Conservation (phyloP, 1,284 basidiomycete genomes). For the Kwoniella shivajii region DNA sequence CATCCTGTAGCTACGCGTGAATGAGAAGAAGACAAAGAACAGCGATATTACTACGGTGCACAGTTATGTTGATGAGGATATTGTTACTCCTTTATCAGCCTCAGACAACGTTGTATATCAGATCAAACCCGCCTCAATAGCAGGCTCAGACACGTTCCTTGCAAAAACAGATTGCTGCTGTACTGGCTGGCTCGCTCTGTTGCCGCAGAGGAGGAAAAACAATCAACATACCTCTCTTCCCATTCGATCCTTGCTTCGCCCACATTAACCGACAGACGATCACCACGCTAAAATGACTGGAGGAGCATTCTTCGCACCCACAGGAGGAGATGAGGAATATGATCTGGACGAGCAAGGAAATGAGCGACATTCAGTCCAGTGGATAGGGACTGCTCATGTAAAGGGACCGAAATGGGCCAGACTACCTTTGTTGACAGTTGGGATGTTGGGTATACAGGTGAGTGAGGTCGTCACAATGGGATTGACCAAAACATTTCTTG, state of each 20-base stretch:
- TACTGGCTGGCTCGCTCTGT: too few species aligned
- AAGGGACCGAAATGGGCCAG: slow-evolving; percentile 65
- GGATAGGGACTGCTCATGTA: slow-evolving; percentile 62
- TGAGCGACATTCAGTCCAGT: slow-evolving; percentile 54
- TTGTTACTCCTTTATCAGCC: too few species aligned
- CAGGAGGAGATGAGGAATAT: slow-evolving; percentile 32
- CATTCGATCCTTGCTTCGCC: too few species aligned
- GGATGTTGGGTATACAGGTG: slow-evolving; percentile 77
- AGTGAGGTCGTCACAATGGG: slow-evolving; percentile 1
- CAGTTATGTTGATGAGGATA: too few species aligned
- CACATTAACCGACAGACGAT: not conserved
- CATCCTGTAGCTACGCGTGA: not conserved
- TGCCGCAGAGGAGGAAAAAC: too few species aligned
- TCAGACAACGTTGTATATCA: too few species aligned
- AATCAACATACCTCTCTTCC: not conserved
- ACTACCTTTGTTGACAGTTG: slow-evolving; percentile 72
- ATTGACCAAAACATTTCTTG: too few species aligned
- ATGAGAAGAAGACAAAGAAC: too few species aligned
- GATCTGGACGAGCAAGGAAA: slow-evolving; percentile 32
- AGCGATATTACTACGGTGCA: too few species aligned
- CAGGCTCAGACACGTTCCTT: too few species aligned
- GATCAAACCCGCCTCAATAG: too few species aligned
- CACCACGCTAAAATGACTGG: slow-evolving; percentile 34
- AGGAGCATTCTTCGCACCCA: slow-evolving; percentile 35
- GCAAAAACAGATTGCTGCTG: too few species aligned